Base-by-base conservation (phyloP, 2,329 filamentous ascomycete species). In the Chrysoporthe puriensis region DNA sequence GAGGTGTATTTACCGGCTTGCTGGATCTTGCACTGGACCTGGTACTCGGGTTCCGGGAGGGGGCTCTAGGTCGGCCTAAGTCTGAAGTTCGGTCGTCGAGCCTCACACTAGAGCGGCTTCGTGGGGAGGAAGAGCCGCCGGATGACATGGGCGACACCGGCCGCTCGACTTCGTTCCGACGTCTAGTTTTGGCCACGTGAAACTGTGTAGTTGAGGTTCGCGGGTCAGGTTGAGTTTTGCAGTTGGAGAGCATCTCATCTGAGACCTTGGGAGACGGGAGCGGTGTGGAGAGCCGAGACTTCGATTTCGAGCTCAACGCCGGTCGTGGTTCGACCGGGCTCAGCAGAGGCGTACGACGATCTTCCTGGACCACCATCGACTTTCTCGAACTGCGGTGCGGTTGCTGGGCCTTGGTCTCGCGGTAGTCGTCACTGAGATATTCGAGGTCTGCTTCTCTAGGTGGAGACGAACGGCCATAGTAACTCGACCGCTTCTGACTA, bases 341-440 rank as follows among this genome's bases (percentile, higher is more conserved):
- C 36, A 72, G 65, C 13, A 72, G 58, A 40, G 63, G 68, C 9
- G 58, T 67, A 36, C 56, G 59, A 7, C 72, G 74, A 48, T 77
- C 77, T 3, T 80, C 79, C 63, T 81, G 79, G 13, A 77, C 69
- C 2, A 79, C 70, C 13, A 78, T 69, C 1, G 79, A 79, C 65
- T 77, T 78, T 42, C 76, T 75, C 7, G 76, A 74, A n/a, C 72
- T 67, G 46, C 75, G 76, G 46, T 73, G 75, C 63, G 66, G 76
- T 60, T 66, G 75, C 13, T 71, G 69, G 70, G 26, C 74, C 65
- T 74, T 79, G 13, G 75, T 69, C 18, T 68, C 66, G 34, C 62
- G 66, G 43, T 77, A 73, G 11, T 83, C 82, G 26, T 82, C 81
- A 36, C 77, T 79, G 2, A 80, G 81, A 44, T 78, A 78, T 21